These are phyloP conservation scores for Bonia amplexicaulis DNA, from an alignment of 176 grass and related monocot genomes.

Conservation along the genomic window DNA sequence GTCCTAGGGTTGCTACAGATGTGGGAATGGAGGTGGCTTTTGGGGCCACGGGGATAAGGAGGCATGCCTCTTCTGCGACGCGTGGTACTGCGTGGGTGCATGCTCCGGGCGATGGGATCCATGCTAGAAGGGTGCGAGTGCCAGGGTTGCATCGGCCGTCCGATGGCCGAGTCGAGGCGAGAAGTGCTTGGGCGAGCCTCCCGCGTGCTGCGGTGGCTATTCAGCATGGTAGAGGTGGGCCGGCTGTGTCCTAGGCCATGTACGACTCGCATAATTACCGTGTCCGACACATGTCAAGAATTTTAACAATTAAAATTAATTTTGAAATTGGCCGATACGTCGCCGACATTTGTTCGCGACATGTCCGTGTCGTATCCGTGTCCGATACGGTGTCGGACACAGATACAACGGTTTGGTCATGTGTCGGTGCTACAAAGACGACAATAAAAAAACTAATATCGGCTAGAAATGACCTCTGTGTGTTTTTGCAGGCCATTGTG, in stretches of 20 bases:
- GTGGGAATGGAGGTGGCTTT: constrained; percentile 68
- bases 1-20: constrained; percentile 60
- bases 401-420: too few relatives aligned
- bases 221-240: constrained; percentile 55
- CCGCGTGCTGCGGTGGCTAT: constrained; percentile 51
- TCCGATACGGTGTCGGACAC: too few relatives aligned
- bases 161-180: constrained; percentile 58
- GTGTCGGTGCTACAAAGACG: too few relatives aligned
- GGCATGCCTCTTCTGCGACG: constrained; percentile 67
- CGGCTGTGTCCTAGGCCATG: too few relatives aligned
- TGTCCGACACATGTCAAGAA: too few relatives aligned
- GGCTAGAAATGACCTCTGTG: background rate
- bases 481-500: constrained; percentile 34
- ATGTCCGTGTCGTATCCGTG: too few relatives aligned
- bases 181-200: constrained; percentile 54
- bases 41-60: constrained; percentile 63
- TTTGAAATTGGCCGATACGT: too few relatives aligned
- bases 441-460: background rate
- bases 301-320: too few relatives aligned
- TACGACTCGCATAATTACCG: too few relatives aligned
- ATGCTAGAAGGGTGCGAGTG: constrained; percentile 96
- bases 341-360: too few relatives aligned
- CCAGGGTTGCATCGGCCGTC: constrained; percentile 60
- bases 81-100: constrained; percentile 67
- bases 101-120: constrained; percentile 87